These are phyloP conservation scores for Leptographium galeiforme DNA, from an alignment of 2,329 filamentous ascomycete species.

Conservation along the genomic window DNA sequence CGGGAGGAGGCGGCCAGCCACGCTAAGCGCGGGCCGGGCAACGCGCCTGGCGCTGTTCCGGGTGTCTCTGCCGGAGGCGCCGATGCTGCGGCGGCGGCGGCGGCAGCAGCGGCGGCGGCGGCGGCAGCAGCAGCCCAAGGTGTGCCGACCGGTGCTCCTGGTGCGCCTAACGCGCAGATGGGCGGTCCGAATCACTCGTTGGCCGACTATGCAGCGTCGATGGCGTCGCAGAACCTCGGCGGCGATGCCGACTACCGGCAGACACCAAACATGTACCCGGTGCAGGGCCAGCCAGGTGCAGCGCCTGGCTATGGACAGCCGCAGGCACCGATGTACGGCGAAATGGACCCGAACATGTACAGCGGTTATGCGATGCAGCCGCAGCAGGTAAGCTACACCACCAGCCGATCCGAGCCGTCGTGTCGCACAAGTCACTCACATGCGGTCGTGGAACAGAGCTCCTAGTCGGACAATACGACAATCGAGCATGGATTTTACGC, in stretches of 20 bases:
- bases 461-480: neutral
- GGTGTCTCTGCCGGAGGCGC: conserved; percentile 17
- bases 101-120: conserved; percentile 8
- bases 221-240: conserved; percentile 49
- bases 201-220: conserved; percentile 37
- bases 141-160: conserved; percentile 32
- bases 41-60: conserved; percentile 18
- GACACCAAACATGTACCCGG: conserved; percentile 68
- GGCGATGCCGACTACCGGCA: conserved; percentile 69
- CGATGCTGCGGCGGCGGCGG: conserved; percentile 3
- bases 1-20: conserved; percentile 83
- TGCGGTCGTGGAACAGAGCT: neutral
- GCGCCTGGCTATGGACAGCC: conserved; percentile 63
- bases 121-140: conserved; percentile 22
- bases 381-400: conserved; percentile 54
- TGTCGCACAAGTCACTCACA: neutral
- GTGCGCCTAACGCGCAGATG: conserved; percentile 37
- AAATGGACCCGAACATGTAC: conserved; percentile 69
- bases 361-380: conserved; percentile 66
- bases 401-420: neutral
- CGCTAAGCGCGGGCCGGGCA: conserved; percentile 56
- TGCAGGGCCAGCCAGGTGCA: conserved; percentile 62
- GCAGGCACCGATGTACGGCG: conserved; percentile 66
- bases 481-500: too few relatives aligned
- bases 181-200: conserved; percentile 43